These are phyloP conservation scores for Phytophthora palmivora DNA, from an alignment of 352 stramenopile genomes.

Conservation along the genomic window DNA sequence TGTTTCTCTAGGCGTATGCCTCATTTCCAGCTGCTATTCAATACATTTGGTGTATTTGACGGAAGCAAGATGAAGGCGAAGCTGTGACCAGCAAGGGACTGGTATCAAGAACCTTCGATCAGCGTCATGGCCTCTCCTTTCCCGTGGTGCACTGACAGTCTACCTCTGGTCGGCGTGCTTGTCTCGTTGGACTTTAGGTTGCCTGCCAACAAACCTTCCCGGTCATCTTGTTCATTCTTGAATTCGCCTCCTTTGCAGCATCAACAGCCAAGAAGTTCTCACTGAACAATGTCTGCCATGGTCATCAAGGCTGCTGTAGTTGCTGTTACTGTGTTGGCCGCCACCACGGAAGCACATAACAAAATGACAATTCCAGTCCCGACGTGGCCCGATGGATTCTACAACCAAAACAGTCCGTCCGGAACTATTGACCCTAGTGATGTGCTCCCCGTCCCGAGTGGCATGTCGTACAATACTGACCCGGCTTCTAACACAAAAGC, in stretches of 20 bases:
- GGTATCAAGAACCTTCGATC: not conserved
- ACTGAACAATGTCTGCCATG: constrained; percentile 38
- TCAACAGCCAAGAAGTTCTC: not conserved
- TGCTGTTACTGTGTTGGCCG: constrained; percentile 22
- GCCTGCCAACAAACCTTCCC: constrained; percentile 4
- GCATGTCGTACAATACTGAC: constrained; percentile 54
- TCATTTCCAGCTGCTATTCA: no score
- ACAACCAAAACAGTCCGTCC: constrained; percentile 50
- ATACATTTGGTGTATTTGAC: no score
- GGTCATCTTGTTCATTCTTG: constrained; percentile 29
- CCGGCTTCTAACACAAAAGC: constrained; percentile 35
- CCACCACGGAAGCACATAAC: constrained; percentile 47
- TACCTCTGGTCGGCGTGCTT: constrained; percentile 19
- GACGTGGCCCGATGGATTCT: constrained; percentile 44
- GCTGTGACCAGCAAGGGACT: not conserved
- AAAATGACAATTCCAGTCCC: constrained; percentile 51
- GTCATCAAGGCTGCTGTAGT: constrained; percentile 33
- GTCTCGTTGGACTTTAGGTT: not conserved
- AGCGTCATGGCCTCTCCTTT: constrained; percentile 16
- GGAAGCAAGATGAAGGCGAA: not conserved
- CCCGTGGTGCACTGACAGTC: not conserved
- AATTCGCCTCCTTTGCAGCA: constrained; percentile 30
- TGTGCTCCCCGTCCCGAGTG: constrained; percentile 42
- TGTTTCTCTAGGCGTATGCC: constrained; percentile 12
- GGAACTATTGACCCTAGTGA: constrained; percentile 47